phyloP scores from a whole-genome alignment of 176 grass and related monocot genomes.

The Phoenix roebelenii region DNA sequence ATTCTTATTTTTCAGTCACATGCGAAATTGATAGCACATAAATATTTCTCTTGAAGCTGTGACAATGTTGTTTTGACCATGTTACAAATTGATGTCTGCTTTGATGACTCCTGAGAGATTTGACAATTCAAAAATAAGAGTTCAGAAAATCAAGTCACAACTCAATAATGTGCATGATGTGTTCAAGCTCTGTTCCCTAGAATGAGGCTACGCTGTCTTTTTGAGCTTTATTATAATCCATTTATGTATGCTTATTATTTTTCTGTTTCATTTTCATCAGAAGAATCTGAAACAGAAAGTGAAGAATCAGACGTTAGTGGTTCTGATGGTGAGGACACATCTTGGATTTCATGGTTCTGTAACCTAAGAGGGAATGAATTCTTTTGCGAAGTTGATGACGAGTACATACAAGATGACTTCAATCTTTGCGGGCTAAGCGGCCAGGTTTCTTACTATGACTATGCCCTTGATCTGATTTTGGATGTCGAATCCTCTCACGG shows the following conservation, averaged over 20 bases:
- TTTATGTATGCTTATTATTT: background rate
- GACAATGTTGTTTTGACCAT: no score
- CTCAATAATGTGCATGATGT: no score
- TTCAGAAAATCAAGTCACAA: no score
- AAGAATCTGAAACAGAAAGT: constrained; percentile 73
- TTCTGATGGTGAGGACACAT: constrained; percentile 77
- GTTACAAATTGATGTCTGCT: no score
- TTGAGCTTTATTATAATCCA: no score
- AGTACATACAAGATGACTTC: constrained; percentile 96
- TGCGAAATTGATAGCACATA: no score
- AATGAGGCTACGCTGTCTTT: background rate
- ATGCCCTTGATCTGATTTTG: constrained; percentile 92
- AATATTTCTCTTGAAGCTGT: no score
- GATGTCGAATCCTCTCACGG: constrained; percentile 66
- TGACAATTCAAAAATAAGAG: no score
- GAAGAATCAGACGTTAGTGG: constrained; percentile 83
- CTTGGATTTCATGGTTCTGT: constrained; percentile 97
- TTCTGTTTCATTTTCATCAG: constrained; percentile 15
- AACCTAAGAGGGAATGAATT: constrained; percentile 82
- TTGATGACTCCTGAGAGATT: no score
- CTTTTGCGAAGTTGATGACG: constrained; percentile 85
- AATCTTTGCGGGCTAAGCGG: constrained; percentile 84
- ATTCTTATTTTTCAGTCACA: no score
- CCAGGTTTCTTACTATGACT: constrained; percentile 86
- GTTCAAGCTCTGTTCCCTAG: no score